These are phyloP conservation scores for Gypsophila paniculata DNA, from an alignment of 179 eudicot genomes.

Conservation along the genomic window DNA sequence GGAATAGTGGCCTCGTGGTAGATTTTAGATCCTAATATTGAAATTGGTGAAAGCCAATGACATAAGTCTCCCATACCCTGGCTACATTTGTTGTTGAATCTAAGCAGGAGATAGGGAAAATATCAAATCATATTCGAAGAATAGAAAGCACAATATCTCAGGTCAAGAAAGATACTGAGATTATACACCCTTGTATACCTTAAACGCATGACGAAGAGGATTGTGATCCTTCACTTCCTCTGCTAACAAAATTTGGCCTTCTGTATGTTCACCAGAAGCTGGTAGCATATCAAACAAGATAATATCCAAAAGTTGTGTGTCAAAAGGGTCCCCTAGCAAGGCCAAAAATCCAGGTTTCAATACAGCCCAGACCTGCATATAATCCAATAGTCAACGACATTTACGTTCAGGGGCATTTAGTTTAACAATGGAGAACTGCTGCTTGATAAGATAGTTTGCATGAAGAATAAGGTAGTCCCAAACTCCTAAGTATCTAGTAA, in stretches of 20 bases:
- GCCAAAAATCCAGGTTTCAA: conserved; percentile 97
- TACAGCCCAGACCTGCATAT: conserved; percentile 92
- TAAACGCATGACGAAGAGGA: conserved; percentile 81
- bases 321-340: conserved; percentile 80
- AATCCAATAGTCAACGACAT: conserved; percentile 19
- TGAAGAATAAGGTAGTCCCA: background rate
- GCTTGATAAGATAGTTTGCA: background rate
- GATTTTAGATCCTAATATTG: background rate
- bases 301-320: conserved; percentile 73
- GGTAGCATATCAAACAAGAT: conserved; percentile 92
- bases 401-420: conserved; percentile 2
- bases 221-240: conserved; percentile 77
- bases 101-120: background rate
- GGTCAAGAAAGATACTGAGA: conserved; percentile 6
- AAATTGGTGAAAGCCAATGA: background rate
- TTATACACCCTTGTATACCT: conserved; percentile 35
- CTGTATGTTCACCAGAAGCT: conserved; percentile 58
- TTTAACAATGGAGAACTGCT: background rate
- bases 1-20: background rate
- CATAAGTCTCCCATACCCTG: conserved; percentile 1
- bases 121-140: background rate
- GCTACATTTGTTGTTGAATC: background rate
- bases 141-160: conserved; percentile 1
- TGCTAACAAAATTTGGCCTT: conserved; percentile 65
- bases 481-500: background rate